Conservation (phyloP, 2,329 filamentous ascomycete genomes). For the Clonostachys rosea region DNA sequence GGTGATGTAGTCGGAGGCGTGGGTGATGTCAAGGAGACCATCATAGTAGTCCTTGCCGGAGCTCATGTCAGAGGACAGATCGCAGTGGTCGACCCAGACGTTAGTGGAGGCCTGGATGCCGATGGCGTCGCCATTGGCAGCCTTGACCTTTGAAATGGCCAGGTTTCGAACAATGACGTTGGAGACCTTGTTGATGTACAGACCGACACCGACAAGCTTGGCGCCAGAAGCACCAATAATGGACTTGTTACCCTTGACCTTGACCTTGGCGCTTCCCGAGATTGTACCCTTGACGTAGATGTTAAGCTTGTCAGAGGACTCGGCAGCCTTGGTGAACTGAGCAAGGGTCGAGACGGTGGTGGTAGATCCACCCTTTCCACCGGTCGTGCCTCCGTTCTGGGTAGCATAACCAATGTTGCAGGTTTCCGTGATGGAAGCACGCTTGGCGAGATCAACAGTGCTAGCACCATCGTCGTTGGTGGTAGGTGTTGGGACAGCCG, state of each 20-base stretch:
- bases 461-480: constrained; percentile 9
- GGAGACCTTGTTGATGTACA: constrained; percentile 20
- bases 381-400: constrained; percentile 29
- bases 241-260: constrained; percentile 37
- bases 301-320: constrained; percentile 30
- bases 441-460: constrained; percentile 17
- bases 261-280: constrained; percentile 28
- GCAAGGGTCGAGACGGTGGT: constrained; percentile 34
- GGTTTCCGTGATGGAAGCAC: constrained; percentile 26
- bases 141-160: constrained; percentile 25
- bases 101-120: constrained; percentile 36
- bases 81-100: constrained; percentile 42
- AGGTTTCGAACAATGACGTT: constrained; percentile 31
- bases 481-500: constrained; percentile 21
- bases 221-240: constrained; percentile 16
- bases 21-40: constrained; percentile 38
- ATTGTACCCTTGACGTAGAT: constrained; percentile 37
- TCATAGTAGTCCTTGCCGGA: constrained; percentile 18
- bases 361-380: constrained; percentile 38
- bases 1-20: constrained; percentile 37
- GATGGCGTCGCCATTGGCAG: constrained; percentile 29
- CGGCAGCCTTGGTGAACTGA: constrained; percentile 36
- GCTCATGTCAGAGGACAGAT: constrained; percentile 29
- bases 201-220: constrained; percentile 17
- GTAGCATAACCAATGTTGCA: constrained; percentile 21